phyloP scores from a whole-genome alignment of 2,329 filamentous ascomycete genomes.

The Tolypocladium cylindrosporum region DNA sequence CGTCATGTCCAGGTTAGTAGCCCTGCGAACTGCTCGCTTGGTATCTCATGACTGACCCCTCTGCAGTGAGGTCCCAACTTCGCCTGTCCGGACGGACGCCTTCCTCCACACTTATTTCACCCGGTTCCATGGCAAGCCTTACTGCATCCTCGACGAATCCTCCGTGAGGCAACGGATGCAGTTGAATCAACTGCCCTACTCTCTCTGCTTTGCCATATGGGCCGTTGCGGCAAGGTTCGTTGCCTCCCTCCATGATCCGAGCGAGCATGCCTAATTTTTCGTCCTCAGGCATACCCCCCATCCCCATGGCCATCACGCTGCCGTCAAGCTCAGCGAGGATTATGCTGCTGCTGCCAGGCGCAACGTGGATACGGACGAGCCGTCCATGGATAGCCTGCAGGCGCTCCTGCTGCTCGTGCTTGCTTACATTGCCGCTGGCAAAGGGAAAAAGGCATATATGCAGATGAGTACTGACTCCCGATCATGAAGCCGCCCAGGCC shows the following conservation, averaged over 20 bases:
- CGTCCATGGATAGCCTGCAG: constrained; percentile 69
- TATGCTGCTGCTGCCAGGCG: constrained; percentile 60
- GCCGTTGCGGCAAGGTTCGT: constrained; percentile 52
- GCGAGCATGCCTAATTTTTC: constrained; percentile 2
- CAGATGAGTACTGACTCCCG: constrained; percentile 50
- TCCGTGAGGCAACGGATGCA: constrained; percentile 63
- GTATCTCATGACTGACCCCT: not conserved
- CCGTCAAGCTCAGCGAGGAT: constrained; percentile 59
- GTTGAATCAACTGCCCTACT: constrained; percentile 51
- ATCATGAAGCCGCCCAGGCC: not conserved
- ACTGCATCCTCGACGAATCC: constrained; percentile 70
- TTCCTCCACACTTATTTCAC: constrained; percentile 72
- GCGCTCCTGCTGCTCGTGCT: constrained; percentile 65
- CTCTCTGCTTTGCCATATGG: constrained; percentile 46
- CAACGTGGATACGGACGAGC: constrained; percentile 70
- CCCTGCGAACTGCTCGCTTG: not conserved
- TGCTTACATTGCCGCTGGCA: constrained; percentile 66
- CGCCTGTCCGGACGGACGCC: constrained; percentile 44
- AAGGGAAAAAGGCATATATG: constrained; percentile 83
- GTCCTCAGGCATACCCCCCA: constrained; percentile 54
- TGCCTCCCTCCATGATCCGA: not conserved
- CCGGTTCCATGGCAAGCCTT: constrained; percentile 72
- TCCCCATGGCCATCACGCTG: constrained; percentile 55
- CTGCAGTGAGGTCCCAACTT: constrained; percentile 33
- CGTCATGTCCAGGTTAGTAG: not conserved